A percentile compares a stretch with the other conserved stretches of the same genome.
phyloP scores from a whole-genome alignment of 2,329 filamentous ascomycete species.

The Zarea fungicola region DNA sequence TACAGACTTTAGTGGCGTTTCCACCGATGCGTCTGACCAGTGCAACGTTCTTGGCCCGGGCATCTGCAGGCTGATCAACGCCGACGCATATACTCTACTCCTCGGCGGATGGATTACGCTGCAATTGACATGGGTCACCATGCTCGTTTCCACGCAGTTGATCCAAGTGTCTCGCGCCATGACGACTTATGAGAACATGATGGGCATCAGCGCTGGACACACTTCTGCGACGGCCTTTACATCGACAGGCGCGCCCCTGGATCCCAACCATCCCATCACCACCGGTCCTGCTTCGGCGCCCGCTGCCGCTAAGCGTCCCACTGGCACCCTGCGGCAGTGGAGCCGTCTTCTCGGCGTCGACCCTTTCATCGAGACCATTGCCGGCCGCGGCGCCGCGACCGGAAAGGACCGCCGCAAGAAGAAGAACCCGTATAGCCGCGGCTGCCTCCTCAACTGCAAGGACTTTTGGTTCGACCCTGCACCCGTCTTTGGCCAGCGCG shows the following conservation, averaged over 20 bases:
- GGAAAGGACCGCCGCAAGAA: slow-evolving; percentile 48
- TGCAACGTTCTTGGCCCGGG: slow-evolving; percentile 74
- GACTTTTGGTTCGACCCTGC: slow-evolving; percentile 96
- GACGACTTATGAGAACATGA: slow-evolving; percentile 97
- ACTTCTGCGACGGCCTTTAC: slow-evolving; percentile 71
- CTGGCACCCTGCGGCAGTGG: slow-evolving; percentile 72
- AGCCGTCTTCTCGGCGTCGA: slow-evolving; percentile 83
- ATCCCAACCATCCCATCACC: slow-evolving; percentile 59
- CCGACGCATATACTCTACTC: slow-evolving; percentile 79
- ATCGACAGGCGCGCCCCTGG: slow-evolving; percentile 69
- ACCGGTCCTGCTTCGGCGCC: slow-evolving; percentile 40
- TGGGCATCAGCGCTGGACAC: slow-evolving; percentile 57
- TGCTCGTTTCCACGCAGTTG: slow-evolving; percentile 91
- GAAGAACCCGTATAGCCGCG: slow-evolving; percentile 79
- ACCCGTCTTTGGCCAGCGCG: slow-evolving; percentile 69
- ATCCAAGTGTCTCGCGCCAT: slow-evolving; percentile 87
- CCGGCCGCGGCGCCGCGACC: slow-evolving; percentile 68
- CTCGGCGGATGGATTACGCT: slow-evolving; percentile 73
- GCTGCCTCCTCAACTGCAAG: slow-evolving; percentile 80
- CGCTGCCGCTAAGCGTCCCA: slow-evolving; percentile 42
- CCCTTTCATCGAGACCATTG: slow-evolving; percentile 88
- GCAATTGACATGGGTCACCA: slow-evolving; percentile 93
- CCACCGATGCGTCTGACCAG: slow-evolving; percentile 43
- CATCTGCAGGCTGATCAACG: slow-evolving; percentile 71
- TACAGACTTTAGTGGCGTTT: slow-evolving; percentile 59